Evolutionary conservation across 768 basidiomycete genomes (phyloP).

Genomic region (Boletus sp.): DNA sequence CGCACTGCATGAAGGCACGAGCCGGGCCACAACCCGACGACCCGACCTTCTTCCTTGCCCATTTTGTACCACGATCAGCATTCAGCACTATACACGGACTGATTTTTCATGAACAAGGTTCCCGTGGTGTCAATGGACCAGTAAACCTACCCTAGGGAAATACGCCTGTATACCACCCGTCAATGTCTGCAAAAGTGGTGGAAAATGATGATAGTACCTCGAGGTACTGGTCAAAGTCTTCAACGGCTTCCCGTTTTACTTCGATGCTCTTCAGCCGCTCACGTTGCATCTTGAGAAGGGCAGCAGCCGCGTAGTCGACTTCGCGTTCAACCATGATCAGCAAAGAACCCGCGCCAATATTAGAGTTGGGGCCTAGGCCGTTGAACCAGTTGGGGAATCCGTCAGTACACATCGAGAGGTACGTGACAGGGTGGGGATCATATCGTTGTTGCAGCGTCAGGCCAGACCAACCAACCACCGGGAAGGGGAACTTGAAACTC

Average conservation of each 20-base stretch:
- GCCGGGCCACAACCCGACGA: conserved; percentile 60
- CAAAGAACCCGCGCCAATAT: conserved; percentile 53
- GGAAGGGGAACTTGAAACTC: conserved; percentile 44
- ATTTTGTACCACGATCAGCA: conserved; percentile 66
- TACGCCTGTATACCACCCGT: conserved; percentile 8
- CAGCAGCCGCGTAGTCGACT: conserved; percentile 54
- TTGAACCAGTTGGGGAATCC: conserved; percentile 72
- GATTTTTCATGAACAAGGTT: conserved; percentile 1
- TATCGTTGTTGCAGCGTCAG: conserved; percentile 51
- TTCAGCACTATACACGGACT: conserved; percentile 58
- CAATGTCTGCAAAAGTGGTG: background rate
- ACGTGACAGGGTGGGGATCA: conserved; percentile 52
- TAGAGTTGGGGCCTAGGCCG: conserved; percentile 53
- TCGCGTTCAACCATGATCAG: conserved; percentile 53
- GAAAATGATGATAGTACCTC: conserved; percentile 35
- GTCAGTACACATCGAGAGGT: conserved; percentile 55
- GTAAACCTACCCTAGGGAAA: conserved; percentile 13
- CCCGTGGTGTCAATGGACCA: background rate
- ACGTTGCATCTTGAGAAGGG: conserved; percentile 56
- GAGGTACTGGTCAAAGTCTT: conserved; percentile 59
- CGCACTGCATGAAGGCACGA: conserved; percentile 50
- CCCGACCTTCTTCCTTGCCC: conserved; percentile 52
- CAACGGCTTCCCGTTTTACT: conserved; percentile 53
- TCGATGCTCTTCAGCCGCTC: conserved; percentile 63
- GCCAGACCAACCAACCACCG: conserved; percentile 53